Percentiles rank a stretch among this genome's conserved stretches.
phyloP scores from a whole-genome alignment of 129 eudicot species.

The Flaveria sonorensis region DNA sequence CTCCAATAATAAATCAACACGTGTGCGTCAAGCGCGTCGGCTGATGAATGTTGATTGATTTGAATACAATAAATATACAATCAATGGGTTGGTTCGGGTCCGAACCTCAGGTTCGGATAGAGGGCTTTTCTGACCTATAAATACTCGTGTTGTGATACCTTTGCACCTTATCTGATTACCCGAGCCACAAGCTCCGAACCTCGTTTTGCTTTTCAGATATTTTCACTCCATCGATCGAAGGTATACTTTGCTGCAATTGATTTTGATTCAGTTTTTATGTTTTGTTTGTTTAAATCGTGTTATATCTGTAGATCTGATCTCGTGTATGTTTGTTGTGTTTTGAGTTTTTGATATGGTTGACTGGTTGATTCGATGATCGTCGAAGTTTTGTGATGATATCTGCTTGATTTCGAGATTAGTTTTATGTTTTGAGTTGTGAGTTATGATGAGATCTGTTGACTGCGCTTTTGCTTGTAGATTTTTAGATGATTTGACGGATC shows the following conservation, averaged over 20 bases:
- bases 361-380: constrained; percentile 11
- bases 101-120: constrained; percentile 31
- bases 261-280: constrained; percentile 14
- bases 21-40: constrained; percentile 41
- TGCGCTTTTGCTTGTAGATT: not conserved
- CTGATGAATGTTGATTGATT: constrained; percentile 21
- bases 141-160: not conserved
- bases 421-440: not conserved
- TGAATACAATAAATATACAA: not conserved
- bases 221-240: constrained; percentile 25
- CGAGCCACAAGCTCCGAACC: constrained; percentile 41
- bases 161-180: constrained; percentile 24
- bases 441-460: not conserved
- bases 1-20: constrained; percentile 18
- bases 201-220: constrained; percentile 31
- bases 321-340: not conserved
- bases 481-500: not conserved
- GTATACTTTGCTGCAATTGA: constrained; percentile 22
- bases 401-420: constrained; percentile 7
- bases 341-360: not conserved
- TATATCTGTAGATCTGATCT: constrained; percentile 12
- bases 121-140: constrained; percentile 21
- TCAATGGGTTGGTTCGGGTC: constrained; percentile 12
- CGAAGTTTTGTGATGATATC: not conserved
- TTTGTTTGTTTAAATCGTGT: not conserved